These are phyloP conservation scores for Botrytis paeoniae DNA, from an alignment of 2,329 filamentous ascomycete genomes.

Conservation along the genomic window DNA sequence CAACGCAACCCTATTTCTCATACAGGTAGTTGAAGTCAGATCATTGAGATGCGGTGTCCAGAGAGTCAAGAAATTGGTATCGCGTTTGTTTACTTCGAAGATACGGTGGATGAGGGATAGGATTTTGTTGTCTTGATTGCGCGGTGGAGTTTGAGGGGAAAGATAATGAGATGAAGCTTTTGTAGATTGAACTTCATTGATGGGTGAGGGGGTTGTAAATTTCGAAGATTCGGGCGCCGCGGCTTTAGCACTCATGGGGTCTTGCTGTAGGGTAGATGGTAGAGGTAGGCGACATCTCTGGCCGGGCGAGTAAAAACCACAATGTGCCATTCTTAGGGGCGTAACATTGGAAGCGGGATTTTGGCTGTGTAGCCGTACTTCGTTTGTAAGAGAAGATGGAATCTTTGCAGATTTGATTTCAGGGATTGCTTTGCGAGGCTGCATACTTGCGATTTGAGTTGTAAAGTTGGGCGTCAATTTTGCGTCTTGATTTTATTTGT, in stretches of 20 bases:
- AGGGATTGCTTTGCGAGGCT: not conserved
- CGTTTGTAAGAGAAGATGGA: not conserved
- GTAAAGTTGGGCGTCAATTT: not conserved
- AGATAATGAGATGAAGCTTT: not conserved
- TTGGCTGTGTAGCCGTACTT: not conserved
- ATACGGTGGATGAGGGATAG: not conserved
- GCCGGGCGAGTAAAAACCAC: not conserved
- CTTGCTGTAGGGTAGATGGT: not conserved
- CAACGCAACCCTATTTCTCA: not conserved
- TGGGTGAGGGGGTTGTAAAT: not conserved
- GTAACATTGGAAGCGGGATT: not conserved
- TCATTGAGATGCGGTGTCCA: not conserved
- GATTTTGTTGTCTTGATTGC: not conserved
- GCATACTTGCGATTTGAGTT: not conserved
- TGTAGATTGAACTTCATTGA: not conserved
- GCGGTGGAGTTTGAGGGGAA: not conserved
- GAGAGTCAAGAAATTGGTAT: not conserved
- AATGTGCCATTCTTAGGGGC: fast-evolving
- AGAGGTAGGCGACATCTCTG: not conserved
- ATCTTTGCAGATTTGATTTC: not conserved
- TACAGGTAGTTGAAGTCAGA: not conserved
- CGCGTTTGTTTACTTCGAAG: not conserved
- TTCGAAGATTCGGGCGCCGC: too few species aligned
- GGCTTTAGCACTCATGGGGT: not conserved
- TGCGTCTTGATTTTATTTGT: not conserved